These are phyloP conservation scores for Inonotus hispidus DNA, from an alignment of 1,284 basidiomycete species.

Conservation along the genomic window DNA sequence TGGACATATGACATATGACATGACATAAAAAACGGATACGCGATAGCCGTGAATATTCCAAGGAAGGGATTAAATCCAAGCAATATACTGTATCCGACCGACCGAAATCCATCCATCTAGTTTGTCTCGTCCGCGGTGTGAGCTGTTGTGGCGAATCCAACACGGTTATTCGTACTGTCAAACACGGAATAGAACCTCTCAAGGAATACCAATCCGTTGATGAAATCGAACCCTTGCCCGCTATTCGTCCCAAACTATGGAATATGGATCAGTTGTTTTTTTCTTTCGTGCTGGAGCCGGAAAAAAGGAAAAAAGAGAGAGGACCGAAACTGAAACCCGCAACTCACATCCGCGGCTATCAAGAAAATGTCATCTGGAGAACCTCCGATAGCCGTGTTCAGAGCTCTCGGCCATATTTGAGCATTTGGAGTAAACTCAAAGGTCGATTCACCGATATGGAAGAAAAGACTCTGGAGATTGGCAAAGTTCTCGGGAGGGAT, in stretches of 20 bases:
- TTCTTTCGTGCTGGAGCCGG: no score
- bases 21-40: no score
- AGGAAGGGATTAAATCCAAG: no score
- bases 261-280: background rate
- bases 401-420: slow-evolving; percentile 20
- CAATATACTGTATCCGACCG: no score
- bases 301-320: no score
- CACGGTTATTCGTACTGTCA: slow-evolving; percentile 21
- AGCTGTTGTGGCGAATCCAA: slow-evolving; percentile 21
- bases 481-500: slow-evolving; percentile 11
- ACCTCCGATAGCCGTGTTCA: slow-evolving; percentile 21
- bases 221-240: slow-evolving; percentile 19
- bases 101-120: slow-evolving; percentile 1
- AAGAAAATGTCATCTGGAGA: slow-evolving; percentile 19
- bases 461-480: slow-evolving; percentile 20
- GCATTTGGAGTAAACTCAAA: slow-evolving; percentile 20
- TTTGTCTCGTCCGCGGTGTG: slow-evolving; percentile 22
- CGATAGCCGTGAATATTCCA: no score
- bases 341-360: slow-evolving; percentile 17
- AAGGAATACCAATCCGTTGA: slow-evolving; percentile 21
- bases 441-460: slow-evolving; percentile 18
- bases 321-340: background rate
- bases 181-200: slow-evolving; percentile 23
- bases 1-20: no score
- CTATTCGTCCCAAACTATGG: slow-evolving; percentile 15